These are phyloP conservation scores for Drechslerella dactyloides DNA, from an alignment of 2,329 filamentous ascomycete genomes.

Conservation along the genomic window DNA sequence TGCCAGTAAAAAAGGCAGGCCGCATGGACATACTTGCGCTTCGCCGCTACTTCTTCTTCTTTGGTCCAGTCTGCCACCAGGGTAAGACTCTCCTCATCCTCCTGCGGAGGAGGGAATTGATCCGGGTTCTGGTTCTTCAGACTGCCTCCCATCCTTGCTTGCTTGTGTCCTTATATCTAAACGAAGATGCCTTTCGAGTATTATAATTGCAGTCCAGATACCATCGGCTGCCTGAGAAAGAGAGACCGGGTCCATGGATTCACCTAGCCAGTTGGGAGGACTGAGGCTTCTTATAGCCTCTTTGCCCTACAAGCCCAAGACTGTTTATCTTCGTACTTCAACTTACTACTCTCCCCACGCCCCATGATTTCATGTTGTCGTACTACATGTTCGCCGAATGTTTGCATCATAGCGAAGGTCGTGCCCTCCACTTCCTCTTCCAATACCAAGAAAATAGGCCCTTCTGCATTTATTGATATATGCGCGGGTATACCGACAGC, in stretches of 20 bases:
- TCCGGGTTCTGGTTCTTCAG: conserved; percentile 39
- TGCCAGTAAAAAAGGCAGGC: conserved; percentile 6
- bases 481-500: background rate
- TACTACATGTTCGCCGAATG: background rate
- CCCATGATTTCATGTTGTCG: background rate
- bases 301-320: conserved; percentile 4
- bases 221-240: conserved; percentile 8
- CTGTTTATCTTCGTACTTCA: conserved; percentile 5
- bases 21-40: conserved; percentile 44
- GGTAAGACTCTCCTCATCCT: conserved; percentile 38
- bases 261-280: conserved; percentile 10
- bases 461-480: too few species aligned
- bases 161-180: background rate
- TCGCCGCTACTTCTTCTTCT: conserved; percentile 42
- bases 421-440: background rate
- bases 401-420: background rate
- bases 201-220: background rate
- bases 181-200: conserved; percentile 4
- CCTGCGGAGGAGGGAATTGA: conserved; percentile 27
- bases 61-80: conserved; percentile 42
- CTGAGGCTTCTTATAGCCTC: conserved; percentile 36
- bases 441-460: background rate
- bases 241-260: conserved; percentile 12
- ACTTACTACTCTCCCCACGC: conserved; percentile 11
- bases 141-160: conserved; percentile 40